phyloP scores from a whole-genome alignment of 2,329 filamentous ascomycete genomes.

The Aspergillus pseudotamarii region DNA sequence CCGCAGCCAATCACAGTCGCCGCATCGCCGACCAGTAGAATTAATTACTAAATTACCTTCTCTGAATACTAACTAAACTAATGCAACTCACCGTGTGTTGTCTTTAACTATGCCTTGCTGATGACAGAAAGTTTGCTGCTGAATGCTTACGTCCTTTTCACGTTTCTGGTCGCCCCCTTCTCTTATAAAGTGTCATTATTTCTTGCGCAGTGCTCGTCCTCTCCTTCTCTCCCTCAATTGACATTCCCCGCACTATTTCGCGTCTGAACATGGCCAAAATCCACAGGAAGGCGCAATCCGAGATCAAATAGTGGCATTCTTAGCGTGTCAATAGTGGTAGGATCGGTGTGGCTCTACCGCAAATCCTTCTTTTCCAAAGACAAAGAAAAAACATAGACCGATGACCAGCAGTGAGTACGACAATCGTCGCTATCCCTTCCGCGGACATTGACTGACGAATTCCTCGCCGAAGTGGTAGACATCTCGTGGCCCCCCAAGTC shows the following conservation, averaged over 20 bases:
- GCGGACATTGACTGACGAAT: conserved; percentile 13
- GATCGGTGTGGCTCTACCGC: not conserved
- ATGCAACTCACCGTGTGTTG: not conserved
- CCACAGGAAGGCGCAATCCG: not conserved
- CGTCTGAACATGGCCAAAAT: conserved; percentile 16
- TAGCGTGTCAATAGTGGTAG: conserved; percentile 1
- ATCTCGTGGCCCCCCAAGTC: conserved; percentile 65
- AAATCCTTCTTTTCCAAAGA: not conserved
- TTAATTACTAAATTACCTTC: too few species aligned
- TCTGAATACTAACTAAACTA: not conserved
- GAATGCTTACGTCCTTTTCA: not conserved
- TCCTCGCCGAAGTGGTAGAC: conserved; percentile 40
- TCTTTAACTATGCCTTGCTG: not conserved
- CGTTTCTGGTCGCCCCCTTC: not conserved
- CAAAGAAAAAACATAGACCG: not conserved
- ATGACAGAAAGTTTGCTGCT: not conserved
- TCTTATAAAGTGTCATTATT: not conserved
- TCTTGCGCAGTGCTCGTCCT: not conserved
- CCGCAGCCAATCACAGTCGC: conserved; percentile 29
- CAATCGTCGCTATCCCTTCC: not conserved
- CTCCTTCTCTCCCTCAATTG: not conserved
- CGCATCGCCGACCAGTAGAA: not conserved
- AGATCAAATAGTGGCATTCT: not conserved
- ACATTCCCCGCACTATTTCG: conserved; percentile 14
- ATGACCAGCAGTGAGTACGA: conserved; percentile 29